Evolutionary conservation across 2,329 filamentous ascomycete genomes (phyloP).

Genomic region (Madurella fahalii): DNA sequence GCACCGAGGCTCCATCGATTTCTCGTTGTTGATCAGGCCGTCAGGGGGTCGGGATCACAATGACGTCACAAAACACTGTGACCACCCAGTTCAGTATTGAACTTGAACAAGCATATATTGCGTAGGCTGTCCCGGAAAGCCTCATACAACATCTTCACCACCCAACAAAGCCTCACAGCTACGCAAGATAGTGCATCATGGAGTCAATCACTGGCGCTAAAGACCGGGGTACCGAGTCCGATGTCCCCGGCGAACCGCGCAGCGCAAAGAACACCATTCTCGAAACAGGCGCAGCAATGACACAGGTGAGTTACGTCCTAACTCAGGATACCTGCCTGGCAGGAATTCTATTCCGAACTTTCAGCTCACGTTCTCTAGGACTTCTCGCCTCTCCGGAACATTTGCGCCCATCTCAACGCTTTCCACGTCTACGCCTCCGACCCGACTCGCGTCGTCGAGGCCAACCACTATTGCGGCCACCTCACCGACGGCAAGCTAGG

Average conservation of each 20-base stretch:
- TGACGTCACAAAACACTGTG: slow-evolving; percentile 11
- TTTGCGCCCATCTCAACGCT: slow-evolving; percentile 83
- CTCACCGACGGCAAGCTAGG: slow-evolving; percentile 44
- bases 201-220: slow-evolving; percentile 2
- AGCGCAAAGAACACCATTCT: slow-evolving; percentile 54
- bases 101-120: no score
- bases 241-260: slow-evolving; percentile 43
- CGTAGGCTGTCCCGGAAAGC: no score
- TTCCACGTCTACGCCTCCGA: slow-evolving; percentile 80
- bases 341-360: no score
- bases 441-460: slow-evolving; percentile 63
- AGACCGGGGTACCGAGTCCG: slow-evolving; percentile 12
- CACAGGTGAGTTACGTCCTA: slow-evolving; percentile 43
- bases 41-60: neutral
- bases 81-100: neutral
- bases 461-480: slow-evolving; percentile 83
- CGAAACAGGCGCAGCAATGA: slow-evolving; percentile 56
- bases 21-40: no score
- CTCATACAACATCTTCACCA: no score
- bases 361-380: slow-evolving; percentile 38
- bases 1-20: no score
- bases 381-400: slow-evolving; percentile 66
- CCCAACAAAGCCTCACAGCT: no score
- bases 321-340: neutral
- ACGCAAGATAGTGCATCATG: neutral